phyloP scores from a whole-genome alignment of 2,329 filamentous ascomycete species.

The Exserohilum turcica region DNA sequence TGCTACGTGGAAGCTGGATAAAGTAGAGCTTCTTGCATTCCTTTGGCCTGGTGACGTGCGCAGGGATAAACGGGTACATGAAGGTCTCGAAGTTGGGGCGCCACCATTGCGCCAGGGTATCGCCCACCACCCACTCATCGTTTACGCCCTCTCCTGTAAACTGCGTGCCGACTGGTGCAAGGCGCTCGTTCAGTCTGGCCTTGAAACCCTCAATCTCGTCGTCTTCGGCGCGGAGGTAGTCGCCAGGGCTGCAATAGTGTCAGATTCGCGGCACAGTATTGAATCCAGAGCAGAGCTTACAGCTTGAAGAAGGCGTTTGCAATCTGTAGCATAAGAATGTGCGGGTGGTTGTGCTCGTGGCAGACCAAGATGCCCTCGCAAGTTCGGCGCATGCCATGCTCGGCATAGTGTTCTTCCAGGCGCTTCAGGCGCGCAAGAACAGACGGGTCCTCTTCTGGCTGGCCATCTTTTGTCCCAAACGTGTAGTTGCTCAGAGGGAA shows the following conservation, averaged over 20 bases:
- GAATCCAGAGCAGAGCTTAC: constrained; percentile 38
- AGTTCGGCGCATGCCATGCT: constrained; percentile 94
- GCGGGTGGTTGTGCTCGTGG: constrained; percentile 98
- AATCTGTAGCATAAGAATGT: constrained; percentile 98
- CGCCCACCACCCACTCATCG: constrained; percentile 91
- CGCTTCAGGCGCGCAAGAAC: constrained; percentile 90
- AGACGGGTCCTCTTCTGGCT: constrained; percentile 96
- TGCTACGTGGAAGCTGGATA: constrained; percentile 89
- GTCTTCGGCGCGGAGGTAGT: constrained; percentile 87
- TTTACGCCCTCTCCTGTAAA: constrained; percentile 84
- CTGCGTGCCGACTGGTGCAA: constrained; percentile 86
- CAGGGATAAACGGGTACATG: constrained; percentile 98
- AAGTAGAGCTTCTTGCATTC: constrained; percentile 99
- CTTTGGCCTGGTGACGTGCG: constrained; percentile 94
- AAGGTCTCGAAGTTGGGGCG: constrained; percentile 98
- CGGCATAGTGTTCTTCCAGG: constrained; percentile 90
- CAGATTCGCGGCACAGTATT: constrained; percentile 3
- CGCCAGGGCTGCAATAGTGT: constrained; percentile 67
- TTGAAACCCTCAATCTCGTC: constrained; percentile 97
- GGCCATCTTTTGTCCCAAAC: constrained; percentile 96
- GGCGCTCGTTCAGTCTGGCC: constrained; percentile 83
- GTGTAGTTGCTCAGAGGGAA: constrained; percentile 98
- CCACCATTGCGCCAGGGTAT: constrained; percentile 98
- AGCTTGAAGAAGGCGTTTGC: constrained; percentile 99
- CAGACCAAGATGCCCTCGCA: constrained; percentile 97